Percentiles rank a stretch among this genome's conserved stretches.
These are phyloP conservation scores for Cyberlindnera samutprakarnensis DNA, from an alignment of 805 yeast species.

Conservation along the genomic window DNA sequence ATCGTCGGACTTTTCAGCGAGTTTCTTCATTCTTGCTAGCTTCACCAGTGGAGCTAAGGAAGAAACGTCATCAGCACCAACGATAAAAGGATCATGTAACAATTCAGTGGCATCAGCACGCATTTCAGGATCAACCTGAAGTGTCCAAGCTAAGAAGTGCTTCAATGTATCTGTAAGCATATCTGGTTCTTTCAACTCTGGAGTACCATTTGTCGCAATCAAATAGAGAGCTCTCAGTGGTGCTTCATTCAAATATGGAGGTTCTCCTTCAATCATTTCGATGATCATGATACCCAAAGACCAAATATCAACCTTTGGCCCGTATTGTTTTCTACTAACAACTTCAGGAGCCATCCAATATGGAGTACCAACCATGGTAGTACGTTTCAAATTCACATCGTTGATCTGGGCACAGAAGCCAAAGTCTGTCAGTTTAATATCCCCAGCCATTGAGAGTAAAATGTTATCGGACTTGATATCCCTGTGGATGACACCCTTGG, in stretches of 20 bases:
- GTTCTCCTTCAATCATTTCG: slow-evolving; percentile 99
- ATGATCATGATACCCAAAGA: slow-evolving; percentile 96
- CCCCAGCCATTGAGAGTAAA: slow-evolving; percentile 72
- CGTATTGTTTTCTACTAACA: slow-evolving; percentile 89
- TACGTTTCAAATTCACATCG: slow-evolving; percentile 76
- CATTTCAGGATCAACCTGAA: slow-evolving; percentile 88
- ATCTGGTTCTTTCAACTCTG: slow-evolving; percentile 84
- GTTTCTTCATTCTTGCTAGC: slow-evolving; percentile 61
- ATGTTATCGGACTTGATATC: slow-evolving; percentile 96
- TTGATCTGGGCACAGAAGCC: slow-evolving; percentile 95
- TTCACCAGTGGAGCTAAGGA: slow-evolving; percentile 69
- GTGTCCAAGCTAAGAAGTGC: slow-evolving; percentile 71
- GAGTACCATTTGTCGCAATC: slow-evolving; percentile 96
- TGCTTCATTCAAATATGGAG: slow-evolving; percentile 94
- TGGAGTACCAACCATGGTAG: slow-evolving; percentile 99
- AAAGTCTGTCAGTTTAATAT: slow-evolving; percentile 90
- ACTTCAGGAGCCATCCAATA: slow-evolving; percentile 99
- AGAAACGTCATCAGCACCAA: slow-evolving; percentile 52
- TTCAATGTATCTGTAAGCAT: slow-evolving; percentile 59
- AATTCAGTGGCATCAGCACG: slow-evolving; percentile 89
- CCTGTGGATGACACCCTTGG: slow-evolving; percentile 89
- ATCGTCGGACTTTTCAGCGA: slow-evolving; percentile 29
- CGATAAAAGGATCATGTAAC: slow-evolving; percentile 65
- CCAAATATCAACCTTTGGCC: slow-evolving; percentile 97
- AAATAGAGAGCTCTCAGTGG: slow-evolving; percentile 90